These are phyloP conservation scores for Ogataea degrootiae DNA, from an alignment of 805 yeast genomes.

Conservation along the genomic window DNA sequence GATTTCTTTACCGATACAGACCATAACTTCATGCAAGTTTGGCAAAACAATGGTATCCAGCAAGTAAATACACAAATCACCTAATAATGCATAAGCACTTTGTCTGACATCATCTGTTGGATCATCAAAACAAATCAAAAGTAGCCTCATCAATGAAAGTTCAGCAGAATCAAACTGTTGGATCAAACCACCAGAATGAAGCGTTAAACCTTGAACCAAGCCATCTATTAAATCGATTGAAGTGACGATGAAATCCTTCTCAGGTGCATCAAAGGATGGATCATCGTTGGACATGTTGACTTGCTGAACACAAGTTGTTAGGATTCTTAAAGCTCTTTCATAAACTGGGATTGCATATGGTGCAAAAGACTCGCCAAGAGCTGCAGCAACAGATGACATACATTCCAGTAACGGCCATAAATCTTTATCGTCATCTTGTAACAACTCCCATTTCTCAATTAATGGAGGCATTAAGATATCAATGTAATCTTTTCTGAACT, in stretches of 20 bases:
- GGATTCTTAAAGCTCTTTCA: conserved; percentile 66
- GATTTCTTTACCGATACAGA: conserved; percentile 67
- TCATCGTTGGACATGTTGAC: conserved; percentile 61
- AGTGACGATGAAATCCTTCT: conserved; percentile 85
- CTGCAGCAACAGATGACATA: conserved; percentile 85
- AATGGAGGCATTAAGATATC: conserved; percentile 73
- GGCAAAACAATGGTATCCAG: conserved; percentile 43
- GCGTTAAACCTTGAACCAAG: conserved; percentile 79
- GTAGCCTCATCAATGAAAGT: conserved; percentile 48
- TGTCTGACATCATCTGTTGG: conserved; percentile 86
- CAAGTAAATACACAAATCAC: conserved; percentile 75
- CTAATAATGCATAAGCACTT: conserved; percentile 82
- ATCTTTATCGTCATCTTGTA: conserved; percentile 75
- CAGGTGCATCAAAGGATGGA: conserved; percentile 71
- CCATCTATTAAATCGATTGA: conserved; percentile 91
- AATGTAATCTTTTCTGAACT: conserved; percentile 51
- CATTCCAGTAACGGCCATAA: conserved; percentile 93
- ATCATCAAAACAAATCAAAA: conserved; percentile 70
- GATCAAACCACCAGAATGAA: conserved; percentile 54
- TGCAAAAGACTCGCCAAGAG: conserved; percentile 77
- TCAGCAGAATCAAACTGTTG: conserved; percentile 24
- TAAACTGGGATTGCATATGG: conserved; percentile 88
- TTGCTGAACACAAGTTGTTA: conserved; percentile 61
- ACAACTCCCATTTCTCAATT: conserved; percentile 70
- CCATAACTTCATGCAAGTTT: conserved; percentile 46